Evolutionary conservation across 2,329 filamentous ascomycete species (phyloP).

Genomic region (Alternaria sp.): DNA sequence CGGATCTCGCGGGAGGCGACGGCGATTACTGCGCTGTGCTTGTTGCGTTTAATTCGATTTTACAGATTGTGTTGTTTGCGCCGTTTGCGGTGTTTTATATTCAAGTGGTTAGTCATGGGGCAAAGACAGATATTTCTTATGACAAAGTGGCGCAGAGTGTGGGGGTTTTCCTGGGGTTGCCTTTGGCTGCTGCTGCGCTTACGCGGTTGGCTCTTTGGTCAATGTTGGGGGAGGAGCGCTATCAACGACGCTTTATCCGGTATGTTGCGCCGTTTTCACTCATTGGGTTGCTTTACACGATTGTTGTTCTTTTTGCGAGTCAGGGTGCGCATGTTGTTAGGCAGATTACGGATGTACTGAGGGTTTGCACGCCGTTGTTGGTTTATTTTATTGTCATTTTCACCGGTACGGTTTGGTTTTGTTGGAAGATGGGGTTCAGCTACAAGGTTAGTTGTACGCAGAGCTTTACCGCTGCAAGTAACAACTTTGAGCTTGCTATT

Average conservation of each 20-base stretch:
- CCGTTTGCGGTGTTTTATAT: slow-evolving; percentile 64
- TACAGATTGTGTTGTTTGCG: slow-evolving; percentile 60
- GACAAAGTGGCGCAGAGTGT: slow-evolving; percentile 78
- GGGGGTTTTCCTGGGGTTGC: slow-evolving; percentile 83
- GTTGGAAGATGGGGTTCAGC: slow-evolving; percentile 73
- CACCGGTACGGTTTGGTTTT: slow-evolving; percentile 69
- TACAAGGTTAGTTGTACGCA: slow-evolving; percentile 77
- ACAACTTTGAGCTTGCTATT: slow-evolving; percentile 93
- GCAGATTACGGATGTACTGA: slow-evolving; percentile 82
- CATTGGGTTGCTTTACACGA: slow-evolving; percentile 85
- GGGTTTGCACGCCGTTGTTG: slow-evolving; percentile 80
- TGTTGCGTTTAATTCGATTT: slow-evolving; percentile 59
- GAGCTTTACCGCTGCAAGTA: slow-evolving; percentile 89
- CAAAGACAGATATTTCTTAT: slow-evolving; percentile 64
- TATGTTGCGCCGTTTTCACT: slow-evolving; percentile 77
- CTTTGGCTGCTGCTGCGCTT: slow-evolving; percentile 78
- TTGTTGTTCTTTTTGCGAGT: slow-evolving; percentile 83
- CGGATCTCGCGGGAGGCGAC: slow-evolving; percentile 76
- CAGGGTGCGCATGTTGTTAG: slow-evolving; percentile 82
- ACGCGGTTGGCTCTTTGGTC: slow-evolving; percentile 71
- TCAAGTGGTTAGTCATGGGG: slow-evolving; percentile 67
- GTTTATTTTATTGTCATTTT: slow-evolving; percentile 85
- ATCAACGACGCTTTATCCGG: slow-evolving; percentile 73
- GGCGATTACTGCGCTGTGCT: slow-evolving; percentile 77
- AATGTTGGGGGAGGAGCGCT: slow-evolving; percentile 66